These are phyloP conservation scores for Camelina sativa DNA, from an alignment of 345 rosid species.

Conservation along the genomic window DNA sequence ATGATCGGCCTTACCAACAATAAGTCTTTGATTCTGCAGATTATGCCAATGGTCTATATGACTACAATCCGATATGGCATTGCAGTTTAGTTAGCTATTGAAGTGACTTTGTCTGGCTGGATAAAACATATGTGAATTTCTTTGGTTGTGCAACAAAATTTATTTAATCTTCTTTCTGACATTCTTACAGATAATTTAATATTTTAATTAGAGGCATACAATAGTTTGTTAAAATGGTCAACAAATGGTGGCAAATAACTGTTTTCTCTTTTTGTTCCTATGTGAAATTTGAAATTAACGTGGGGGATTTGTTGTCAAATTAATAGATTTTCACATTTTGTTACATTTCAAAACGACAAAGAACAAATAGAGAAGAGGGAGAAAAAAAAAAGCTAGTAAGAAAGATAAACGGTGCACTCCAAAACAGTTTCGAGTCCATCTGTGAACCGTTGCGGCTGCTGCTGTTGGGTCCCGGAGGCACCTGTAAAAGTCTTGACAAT, in stretches of 20 bases:
- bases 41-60: too few species aligned
- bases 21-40: neutral
- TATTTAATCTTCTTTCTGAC: too few species aligned
- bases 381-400: constrained; percentile 38
- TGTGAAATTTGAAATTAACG: neutral
- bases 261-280: neutral
- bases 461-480: constrained; percentile 47
- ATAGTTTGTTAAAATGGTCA: constrained; percentile 1
- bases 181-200: too few species aligned
- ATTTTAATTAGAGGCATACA: too few species aligned
- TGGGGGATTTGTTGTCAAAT: neutral
- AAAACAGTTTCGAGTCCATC: constrained; percentile 76
- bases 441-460: constrained; percentile 57
- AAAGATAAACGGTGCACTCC: constrained; percentile 58
- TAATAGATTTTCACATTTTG: constrained; percentile 2
- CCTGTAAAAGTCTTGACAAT: constrained; percentile 61
- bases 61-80: neutral
- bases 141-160: neutral
- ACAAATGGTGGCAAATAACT: neutral
- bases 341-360: constrained; percentile 11
- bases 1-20: neutral
- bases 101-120: neutral
- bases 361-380: neutral
- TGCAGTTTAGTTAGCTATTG: neutral
- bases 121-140: neutral